Evolutionary conservation across 2,329 filamentous ascomycete genomes (phyloP).

Genomic region (Cladosporium sp.): DNA sequence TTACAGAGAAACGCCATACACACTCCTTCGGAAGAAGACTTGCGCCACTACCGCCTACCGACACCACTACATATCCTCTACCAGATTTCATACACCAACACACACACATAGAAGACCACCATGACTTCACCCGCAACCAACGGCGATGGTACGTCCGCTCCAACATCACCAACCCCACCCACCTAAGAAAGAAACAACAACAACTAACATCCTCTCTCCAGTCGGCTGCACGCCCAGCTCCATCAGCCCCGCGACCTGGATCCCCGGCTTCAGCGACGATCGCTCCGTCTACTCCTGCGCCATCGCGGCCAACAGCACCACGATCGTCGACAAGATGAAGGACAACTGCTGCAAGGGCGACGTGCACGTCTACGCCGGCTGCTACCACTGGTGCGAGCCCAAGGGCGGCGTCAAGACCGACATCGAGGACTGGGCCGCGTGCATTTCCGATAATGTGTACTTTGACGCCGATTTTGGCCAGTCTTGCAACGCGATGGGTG

Average conservation of each 20-base stretch:
- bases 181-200: slow-evolving; percentile 28
- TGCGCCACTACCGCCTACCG: no score
- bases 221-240: slow-evolving; percentile 5
- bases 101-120: no score
- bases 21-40: no score
- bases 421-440: slow-evolving; percentile 4
- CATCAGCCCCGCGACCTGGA: slow-evolving; percentile 6
- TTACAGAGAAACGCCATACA: no score
- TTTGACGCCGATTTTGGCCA: slow-evolving; percentile 4
- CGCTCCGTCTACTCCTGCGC: slow-evolving; percentile 2
- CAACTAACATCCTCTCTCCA: no score
- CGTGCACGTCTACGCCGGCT: slow-evolving; percentile 5
- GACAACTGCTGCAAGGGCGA: slow-evolving; percentile 6
- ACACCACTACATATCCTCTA: no score
- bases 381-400: slow-evolving; percentile 11
- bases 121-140: no score
- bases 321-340: slow-evolving; percentile 1
- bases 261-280: slow-evolving; percentile 6
- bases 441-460: slow-evolving; percentile 10
- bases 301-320: neutral
- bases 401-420: neutral
- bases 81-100: no score
- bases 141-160: neutral
- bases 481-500: slow-evolving; percentile 5
- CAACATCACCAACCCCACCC: slow-evolving; percentile 60